These are phyloP conservation scores for Stenocarpella maydis DNA, from an alignment of 2,329 filamentous ascomycete genomes.

Conservation along the genomic window DNA sequence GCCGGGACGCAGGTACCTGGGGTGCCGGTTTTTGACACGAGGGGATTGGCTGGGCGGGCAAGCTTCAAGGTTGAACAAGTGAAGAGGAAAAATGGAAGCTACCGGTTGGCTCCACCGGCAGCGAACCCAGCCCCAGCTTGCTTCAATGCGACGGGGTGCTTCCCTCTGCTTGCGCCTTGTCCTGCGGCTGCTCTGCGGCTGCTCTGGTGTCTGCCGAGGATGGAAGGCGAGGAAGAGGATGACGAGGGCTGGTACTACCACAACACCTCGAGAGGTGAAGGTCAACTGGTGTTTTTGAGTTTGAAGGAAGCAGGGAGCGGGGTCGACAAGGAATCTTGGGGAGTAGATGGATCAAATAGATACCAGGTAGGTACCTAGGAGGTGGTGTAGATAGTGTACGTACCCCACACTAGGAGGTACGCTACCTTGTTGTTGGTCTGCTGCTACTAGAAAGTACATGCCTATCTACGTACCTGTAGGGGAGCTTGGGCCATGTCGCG, in stretches of 20 bases:
- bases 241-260: not conserved
- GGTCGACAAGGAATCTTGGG: not conserved
- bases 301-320: not conserved
- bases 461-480: too few species aligned
- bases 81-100: not conserved
- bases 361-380: not conserved
- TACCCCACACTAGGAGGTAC: too few species aligned
- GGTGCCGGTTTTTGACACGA: not conserved
- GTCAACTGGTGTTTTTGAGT: too few species aligned
- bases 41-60: not conserved
- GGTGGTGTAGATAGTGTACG: too few species aligned
- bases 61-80: not conserved
- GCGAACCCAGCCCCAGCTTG: not conserved
- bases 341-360: too few species aligned
- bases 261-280: not conserved
- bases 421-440: too few species aligned
- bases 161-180: not conserved
- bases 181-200: not conserved
- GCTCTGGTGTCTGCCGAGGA: not conserved
- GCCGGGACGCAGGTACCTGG: not conserved
- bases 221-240: too few species aligned
- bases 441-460: too few species aligned
- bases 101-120: conserved; percentile 4
- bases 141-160: not conserved
- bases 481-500: conserved; percentile 7